Percentiles rank a stretch among this genome's conserved stretches.
Evolutionary conservation across 2,329 filamentous ascomycete species (phyloP).

Genomic region (Fusarium clavum): DNA sequence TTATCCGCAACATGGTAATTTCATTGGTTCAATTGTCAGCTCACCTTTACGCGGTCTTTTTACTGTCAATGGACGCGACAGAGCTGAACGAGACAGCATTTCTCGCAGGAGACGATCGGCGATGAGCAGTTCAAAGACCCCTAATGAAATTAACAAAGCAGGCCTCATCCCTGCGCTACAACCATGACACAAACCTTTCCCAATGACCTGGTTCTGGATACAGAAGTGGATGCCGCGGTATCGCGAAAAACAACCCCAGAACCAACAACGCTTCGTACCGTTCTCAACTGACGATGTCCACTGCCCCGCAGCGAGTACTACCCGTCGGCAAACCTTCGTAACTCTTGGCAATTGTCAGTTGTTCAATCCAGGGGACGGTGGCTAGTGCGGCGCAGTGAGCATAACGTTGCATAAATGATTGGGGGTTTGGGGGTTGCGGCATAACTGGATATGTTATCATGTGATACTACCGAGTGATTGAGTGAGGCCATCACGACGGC

Average conservation of each 20-base stretch:
- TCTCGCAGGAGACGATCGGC: background rate
- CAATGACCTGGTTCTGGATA: constrained; percentile 1
- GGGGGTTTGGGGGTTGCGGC: background rate
- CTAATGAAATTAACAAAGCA: background rate
- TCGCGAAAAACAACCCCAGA: background rate
- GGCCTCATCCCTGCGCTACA: background rate
- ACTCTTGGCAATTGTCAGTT: background rate
- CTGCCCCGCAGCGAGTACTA: background rate
- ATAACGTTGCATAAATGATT: background rate
- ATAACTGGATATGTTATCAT: background rate
- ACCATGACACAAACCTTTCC: constrained; percentile 1
- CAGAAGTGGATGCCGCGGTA: background rate
- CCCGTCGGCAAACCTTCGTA: background rate
- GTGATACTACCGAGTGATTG: background rate
- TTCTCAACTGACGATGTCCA: constrained; percentile 1
- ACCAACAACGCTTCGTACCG: constrained; percentile 1
- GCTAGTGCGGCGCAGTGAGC: background rate
- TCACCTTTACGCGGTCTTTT: background rate
- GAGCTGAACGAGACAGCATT: background rate
- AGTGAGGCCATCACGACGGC: background rate
- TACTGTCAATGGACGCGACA: background rate
- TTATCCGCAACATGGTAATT: background rate
- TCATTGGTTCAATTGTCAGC: background rate
- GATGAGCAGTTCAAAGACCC: background rate
- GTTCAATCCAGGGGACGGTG: background rate